phyloP scores from a whole-genome alignment of 1,284 basidiomycete species.

The Sporisorium sorghi region DNA sequence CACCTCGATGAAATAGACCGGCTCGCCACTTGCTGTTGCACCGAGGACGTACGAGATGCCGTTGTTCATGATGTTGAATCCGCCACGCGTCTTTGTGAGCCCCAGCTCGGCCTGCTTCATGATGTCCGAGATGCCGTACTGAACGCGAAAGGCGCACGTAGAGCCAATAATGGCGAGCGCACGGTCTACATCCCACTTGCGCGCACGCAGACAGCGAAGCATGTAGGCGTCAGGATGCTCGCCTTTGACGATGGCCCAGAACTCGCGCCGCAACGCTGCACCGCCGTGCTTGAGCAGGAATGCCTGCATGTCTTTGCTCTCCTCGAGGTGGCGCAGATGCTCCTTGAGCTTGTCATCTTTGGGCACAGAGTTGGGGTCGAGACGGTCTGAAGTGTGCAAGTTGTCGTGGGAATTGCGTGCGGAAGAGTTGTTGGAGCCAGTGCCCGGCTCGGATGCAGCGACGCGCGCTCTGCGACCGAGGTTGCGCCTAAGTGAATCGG shows the following conservation, averaged over 20 bases:
- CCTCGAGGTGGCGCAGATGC: conserved; percentile 58
- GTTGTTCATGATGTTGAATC: conserved; percentile 60
- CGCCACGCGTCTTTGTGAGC: conserved; percentile 54
- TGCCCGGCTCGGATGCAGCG: conserved; percentile 30
- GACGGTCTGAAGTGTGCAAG: conserved; percentile 1
- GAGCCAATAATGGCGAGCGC: conserved; percentile 61
- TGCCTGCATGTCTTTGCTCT: conserved; percentile 62
- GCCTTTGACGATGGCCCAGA: conserved; percentile 64
- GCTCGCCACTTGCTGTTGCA: conserved; percentile 55
- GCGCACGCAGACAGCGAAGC: conserved; percentile 70
- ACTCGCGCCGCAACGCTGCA: conserved; percentile 53
- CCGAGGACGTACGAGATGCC: conserved; percentile 61
- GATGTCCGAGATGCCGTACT: conserved; percentile 55
- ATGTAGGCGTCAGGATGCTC: conserved; percentile 66
- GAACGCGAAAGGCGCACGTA: conserved; percentile 49
- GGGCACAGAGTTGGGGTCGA: conserved; percentile 25
- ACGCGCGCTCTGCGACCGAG: conserved; percentile 19
- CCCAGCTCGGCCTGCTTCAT: conserved; percentile 55
- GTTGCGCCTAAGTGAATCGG: conserved; percentile 26
- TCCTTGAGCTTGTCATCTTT: conserved; percentile 63
- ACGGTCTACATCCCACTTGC: conserved; percentile 64
- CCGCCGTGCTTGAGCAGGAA: conserved; percentile 62
- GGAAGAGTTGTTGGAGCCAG: conserved; percentile 18
- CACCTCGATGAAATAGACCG: conserved; percentile 64
- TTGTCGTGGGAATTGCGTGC: conserved; percentile 37